Evolutionary conservation across 345 rosid species (phyloP), one percentile per base, ranked within the genome.

Genomic region (Rubroshorea leprosula): DNA sequence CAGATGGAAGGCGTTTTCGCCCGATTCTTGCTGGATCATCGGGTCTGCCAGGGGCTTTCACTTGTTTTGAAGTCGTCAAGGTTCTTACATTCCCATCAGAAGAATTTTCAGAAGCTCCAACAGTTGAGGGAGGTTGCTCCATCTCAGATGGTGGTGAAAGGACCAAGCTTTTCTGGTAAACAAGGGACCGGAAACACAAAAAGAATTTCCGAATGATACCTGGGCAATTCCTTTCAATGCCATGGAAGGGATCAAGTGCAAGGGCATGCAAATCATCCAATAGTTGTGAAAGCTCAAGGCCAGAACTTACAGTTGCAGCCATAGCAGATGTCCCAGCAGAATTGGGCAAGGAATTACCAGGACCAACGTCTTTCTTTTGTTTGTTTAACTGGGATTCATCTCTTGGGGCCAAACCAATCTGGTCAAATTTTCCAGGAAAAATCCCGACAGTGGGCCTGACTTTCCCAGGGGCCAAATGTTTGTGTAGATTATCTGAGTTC

Each of bases 91-190:
- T 75, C 61, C 62, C 87, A 16, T 74, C 60, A 46, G 72, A 27
- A 61, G 62, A 15, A 41, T 43, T 58, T 39, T 70, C 68, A 3
- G 65, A 50, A 35, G 60, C 60, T 31, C 66, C 72, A 61, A 56
- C 9, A 53, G 53, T 25, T 11, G 68, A 50, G 6, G 58, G 49
- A 69, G 83, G 54, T 64, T 73, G 29, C 51, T 78, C 90, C 13
- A 59, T 55, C 63, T 79, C 89, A 49, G 80, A 68, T n/a, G 82
- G 66, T 21, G 85, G 77, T 17, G 83, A 73, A 50, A 67, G 62
- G 57, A 67, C 71, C 80, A 86, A 75, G 78, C 97, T 87, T 81
- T 93, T 87, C 77, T 82, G 87, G 68, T 73, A 94, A 57, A 78
- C 80, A 57, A 79, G 76, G 45, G 89, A 74, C 50, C 99, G 88